Evolutionary conservation across 306 rosid species (phyloP), one percentile per base, ranked within the genome.

Genomic region (Vicia sativa): DNA sequence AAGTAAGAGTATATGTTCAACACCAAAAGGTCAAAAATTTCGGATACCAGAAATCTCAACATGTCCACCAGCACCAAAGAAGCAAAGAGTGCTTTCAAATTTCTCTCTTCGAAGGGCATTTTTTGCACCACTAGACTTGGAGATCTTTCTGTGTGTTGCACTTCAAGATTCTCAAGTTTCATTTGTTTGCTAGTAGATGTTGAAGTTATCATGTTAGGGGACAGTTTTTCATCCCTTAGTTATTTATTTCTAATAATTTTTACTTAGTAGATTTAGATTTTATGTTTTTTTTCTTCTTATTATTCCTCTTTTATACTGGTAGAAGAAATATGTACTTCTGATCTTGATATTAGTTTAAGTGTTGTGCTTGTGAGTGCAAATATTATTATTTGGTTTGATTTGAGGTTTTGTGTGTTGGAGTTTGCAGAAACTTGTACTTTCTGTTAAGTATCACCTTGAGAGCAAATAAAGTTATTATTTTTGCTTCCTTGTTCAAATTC

Each of bases 51-150:
- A 87, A 74, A 72, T 76, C 67, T 41, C 76, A 29, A 79, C 91
- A 19, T 92, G 97, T 18, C 97, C 97, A 2, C 92, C 96, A 19
- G 89, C 96, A 6, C 97, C 97, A 5, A 87, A 92, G 89, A 92
- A 89, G 85, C 84, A 71, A 72, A 87, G 88, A 67, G 66, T 79
- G 13, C 62, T 78, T 14, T 74, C 92, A 5, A 79, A 74, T 70
- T 89, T 73, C 81, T 79, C 82, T 0, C 52, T 76, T 50, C 79
- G 77, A 25, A 77, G 85, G 44, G 54, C 87, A 3, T 86, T 89
- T 79, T 89, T 87, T 34, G 87, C 90, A 35, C 85, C 95, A 4
- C 96, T 89, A 3, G 97, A 92, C 11, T 77, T 92, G 35, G 95
- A 92, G 56, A 80, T 81, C 59, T 85, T 92, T 82, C 79, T 92